Evolutionary conservation across 1,284 basidiomycete genomes (phyloP).

Genomic region (Melanopsichium pennsylvanicum): DNA sequence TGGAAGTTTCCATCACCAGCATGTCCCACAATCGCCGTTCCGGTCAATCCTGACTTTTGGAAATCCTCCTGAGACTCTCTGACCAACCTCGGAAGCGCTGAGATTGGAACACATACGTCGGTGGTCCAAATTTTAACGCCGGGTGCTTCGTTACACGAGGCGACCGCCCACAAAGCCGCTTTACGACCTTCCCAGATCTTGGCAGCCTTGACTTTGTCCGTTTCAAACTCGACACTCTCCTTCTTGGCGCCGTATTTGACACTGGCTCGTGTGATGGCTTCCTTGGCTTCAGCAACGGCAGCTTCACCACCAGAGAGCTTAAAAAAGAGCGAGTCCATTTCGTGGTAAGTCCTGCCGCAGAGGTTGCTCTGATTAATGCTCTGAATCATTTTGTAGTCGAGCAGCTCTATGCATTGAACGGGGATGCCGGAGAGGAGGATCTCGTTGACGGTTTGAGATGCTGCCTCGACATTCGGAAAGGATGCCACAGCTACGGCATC

Average conservation of each 20-base stretch:
- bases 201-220: slow-evolving; percentile 74
- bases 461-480: slow-evolving; percentile 69
- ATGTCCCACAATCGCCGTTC: slow-evolving; percentile 76
- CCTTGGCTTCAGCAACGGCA: slow-evolving; percentile 62
- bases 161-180: slow-evolving; percentile 77
- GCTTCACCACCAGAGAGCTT: slow-evolving; percentile 47
- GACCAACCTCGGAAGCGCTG: slow-evolving; percentile 78
- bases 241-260: slow-evolving; percentile 31
- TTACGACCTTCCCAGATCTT: slow-evolving; percentile 87
- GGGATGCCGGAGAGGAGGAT: slow-evolving; percentile 69
- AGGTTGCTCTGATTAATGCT: slow-evolving; percentile 66
- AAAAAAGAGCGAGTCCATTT: slow-evolving; percentile 50
- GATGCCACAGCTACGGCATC: slow-evolving; percentile 71
- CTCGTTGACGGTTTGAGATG: slow-evolving; percentile 77
- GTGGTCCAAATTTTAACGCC: slow-evolving; percentile 78
- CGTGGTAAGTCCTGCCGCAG: slow-evolving; percentile 37
- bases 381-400: slow-evolving; percentile 56
- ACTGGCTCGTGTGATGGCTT: slow-evolving; percentile 27
- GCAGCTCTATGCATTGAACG: slow-evolving; percentile 70
- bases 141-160: slow-evolving; percentile 72
- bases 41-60: slow-evolving; percentile 19
- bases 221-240: slow-evolving; percentile 71
- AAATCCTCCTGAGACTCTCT: slow-evolving; percentile 44
- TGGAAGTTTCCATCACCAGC: slow-evolving; percentile 79
- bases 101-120: slow-evolving; percentile 78